These are phyloP conservation scores for Reticulascus tulasneorum DNA, from an alignment of 2,329 filamentous ascomycete genomes.

Conservation along the genomic window DNA sequence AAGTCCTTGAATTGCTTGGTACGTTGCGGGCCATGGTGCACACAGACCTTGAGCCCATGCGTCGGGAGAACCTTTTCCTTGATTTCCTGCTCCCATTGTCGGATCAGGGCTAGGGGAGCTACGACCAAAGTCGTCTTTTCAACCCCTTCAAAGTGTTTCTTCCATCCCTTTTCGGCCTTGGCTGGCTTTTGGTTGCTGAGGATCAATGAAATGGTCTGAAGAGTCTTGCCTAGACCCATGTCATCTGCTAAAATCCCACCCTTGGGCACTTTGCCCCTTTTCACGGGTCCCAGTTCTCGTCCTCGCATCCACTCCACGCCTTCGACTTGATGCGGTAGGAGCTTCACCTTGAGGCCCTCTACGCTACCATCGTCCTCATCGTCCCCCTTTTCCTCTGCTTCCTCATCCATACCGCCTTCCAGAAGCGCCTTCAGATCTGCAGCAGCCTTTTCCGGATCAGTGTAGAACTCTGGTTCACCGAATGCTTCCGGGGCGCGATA, in stretches of 20 bases:
- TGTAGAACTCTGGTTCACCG: constrained; percentile 55
- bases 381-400: constrained; percentile 48
- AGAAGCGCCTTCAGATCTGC: constrained; percentile 78
- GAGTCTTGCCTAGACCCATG: constrained; percentile 94
- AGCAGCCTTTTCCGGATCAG: constrained; percentile 67
- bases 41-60: constrained; percentile 72
- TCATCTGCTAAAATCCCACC: constrained; percentile 95
- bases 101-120: constrained; percentile 87
- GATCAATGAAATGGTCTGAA: constrained; percentile 88
- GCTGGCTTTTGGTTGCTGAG: constrained; percentile 73
- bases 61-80: constrained; percentile 70
- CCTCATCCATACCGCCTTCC: constrained; percentile 75
- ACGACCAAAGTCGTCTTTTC: constrained; percentile 85
- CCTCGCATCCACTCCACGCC: constrained; percentile 94
- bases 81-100: constrained; percentile 95
- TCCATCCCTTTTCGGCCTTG: constrained; percentile 55
- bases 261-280: constrained; percentile 77
- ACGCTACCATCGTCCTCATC: constrained; percentile 44
- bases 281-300: constrained; percentile 81
- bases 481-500: constrained; percentile 25
- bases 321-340: constrained; percentile 91
- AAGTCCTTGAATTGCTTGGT: constrained; percentile 76
- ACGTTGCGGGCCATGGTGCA: constrained; percentile 85
- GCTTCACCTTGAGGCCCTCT: constrained; percentile 78
- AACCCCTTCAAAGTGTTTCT: constrained; percentile 64